Conservation (phyloP, 2,329 filamentous ascomycete genomes). For the Verticillium isaacii region DNA sequence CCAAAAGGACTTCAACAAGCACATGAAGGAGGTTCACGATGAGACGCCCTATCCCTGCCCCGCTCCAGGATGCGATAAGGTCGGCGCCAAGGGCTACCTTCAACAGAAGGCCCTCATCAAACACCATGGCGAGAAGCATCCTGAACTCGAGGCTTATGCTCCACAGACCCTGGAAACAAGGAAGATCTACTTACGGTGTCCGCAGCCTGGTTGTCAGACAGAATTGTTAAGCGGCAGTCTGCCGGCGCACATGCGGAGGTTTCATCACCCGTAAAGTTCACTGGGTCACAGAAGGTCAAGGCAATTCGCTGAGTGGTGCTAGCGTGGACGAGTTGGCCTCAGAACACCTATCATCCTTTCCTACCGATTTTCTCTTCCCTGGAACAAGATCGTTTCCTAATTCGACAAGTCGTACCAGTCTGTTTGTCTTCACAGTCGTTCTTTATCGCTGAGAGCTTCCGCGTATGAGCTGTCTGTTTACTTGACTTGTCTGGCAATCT, state of each 20-base stretch:
- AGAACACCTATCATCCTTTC: too few species aligned
- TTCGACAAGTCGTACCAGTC: too few species aligned
- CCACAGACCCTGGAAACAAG: not conserved
- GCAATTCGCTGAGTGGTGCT: too few species aligned
- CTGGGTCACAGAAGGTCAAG: too few species aligned
- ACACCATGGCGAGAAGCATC: conserved; percentile 16
- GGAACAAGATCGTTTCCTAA: too few species aligned
- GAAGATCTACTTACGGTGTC: not conserved
- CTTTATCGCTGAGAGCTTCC: too few species aligned
- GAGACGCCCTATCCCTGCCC: conserved; percentile 26
- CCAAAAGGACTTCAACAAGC: conserved; percentile 23
- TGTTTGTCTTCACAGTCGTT: too few species aligned
- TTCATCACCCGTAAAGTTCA: not conserved
- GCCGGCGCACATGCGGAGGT: not conserved
- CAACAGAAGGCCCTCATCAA: conserved; percentile 18
- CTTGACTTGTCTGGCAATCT: too few species aligned
- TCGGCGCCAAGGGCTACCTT: conserved; percentile 17
- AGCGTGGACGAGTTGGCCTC: too few species aligned
- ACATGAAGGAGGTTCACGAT: conserved; percentile 29
- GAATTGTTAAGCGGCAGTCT: not conserved
- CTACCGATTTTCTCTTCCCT: too few species aligned
- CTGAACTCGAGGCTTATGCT: conserved; percentile 1
- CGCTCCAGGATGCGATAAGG: conserved; percentile 20
- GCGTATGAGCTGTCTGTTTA: too few species aligned
- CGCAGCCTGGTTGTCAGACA: not conserved